Percentiles rank a stretch among this genome's conserved stretches.
Conservation (phyloP, 208 protist genomes). For the Acanthamoeba triangularis region DNA sequence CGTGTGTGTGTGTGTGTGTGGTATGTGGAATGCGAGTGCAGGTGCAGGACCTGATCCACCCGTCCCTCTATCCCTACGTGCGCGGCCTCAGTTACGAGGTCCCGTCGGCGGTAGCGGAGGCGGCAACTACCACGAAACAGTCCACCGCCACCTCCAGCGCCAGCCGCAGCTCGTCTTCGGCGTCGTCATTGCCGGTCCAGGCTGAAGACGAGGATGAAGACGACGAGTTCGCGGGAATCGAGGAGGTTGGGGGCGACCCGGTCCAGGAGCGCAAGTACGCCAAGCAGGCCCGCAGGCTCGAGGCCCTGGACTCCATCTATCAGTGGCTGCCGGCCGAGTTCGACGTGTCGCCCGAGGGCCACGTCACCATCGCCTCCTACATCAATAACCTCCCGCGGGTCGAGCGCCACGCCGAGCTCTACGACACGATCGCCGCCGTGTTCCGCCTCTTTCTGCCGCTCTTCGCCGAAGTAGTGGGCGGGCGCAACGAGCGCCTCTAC, state of each 20-base stretch:
- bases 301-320: background rate
- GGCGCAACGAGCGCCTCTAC: background rate
- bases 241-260: background rate
- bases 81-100: conserved; percentile 22
- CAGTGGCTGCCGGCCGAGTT: conserved; percentile 88
- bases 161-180: no score
- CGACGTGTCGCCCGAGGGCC: conserved; percentile 67
- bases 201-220: background rate
- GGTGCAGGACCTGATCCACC: conserved; percentile 88
- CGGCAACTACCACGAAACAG: background rate
- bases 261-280: background rate
- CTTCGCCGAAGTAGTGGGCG: conserved; percentile 73
- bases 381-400: conserved; percentile 86
- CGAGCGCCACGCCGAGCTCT: conserved; percentile 73
- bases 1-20: background rate
- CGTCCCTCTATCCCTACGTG: conserved; percentile 85
- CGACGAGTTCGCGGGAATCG: background rate
- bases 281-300: background rate
- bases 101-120: background rate
- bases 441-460: conserved; percentile 81
- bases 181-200: background rate
- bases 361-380: conserved; percentile 81
- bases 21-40: background rate
- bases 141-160: background rate
- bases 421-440: conserved; percentile 76